Percentiles rank a stretch among this genome's conserved stretches.
Evolutionary conservation across 345 rosid species (phyloP).

Genomic region (Noccaea caerulescens): DNA sequence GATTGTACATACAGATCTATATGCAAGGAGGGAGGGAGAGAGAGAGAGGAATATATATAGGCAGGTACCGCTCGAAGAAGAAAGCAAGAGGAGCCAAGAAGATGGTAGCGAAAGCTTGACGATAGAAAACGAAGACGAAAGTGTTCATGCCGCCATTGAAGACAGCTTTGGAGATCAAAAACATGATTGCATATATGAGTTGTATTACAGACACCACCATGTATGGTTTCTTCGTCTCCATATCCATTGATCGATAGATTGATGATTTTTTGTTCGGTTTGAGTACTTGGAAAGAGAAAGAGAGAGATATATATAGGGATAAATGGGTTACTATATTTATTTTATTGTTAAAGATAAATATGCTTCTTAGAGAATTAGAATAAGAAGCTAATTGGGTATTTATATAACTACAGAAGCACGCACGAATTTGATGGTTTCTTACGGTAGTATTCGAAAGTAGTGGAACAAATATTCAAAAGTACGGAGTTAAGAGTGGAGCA

Average conservation of each 20-base stretch:
- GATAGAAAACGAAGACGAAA: conserved; percentile 77
- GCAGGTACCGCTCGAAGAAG: conserved; percentile 66
- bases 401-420: conserved; percentile 34
- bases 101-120: conserved; percentile 80
- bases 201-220: conserved; percentile 60
- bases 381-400: conserved; percentile 26
- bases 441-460: conserved; percentile 3
- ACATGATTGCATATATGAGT: conserved; percentile 81
- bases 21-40: neutral
- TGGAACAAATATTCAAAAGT: conserved; percentile 19
- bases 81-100: conserved; percentile 75
- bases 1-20: neutral
- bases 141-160: conserved; percentile 88
- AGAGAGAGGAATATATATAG: neutral
- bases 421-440: neutral
- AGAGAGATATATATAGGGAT: neutral
- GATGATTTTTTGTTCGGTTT: conserved; percentile 9
- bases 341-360: neutral
- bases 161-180: conserved; percentile 89
- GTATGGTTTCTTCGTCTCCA: conserved; percentile 66
- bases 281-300: neutral
- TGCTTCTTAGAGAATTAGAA: conserved; percentile 19
- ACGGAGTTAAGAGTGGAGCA: conserved; percentile 14
- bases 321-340: no score
- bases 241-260: conserved; percentile 27